These are phyloP conservation scores for Mycena alexandri DNA, from an alignment of 768 basidiomycete species.

Conservation along the genomic window DNA sequence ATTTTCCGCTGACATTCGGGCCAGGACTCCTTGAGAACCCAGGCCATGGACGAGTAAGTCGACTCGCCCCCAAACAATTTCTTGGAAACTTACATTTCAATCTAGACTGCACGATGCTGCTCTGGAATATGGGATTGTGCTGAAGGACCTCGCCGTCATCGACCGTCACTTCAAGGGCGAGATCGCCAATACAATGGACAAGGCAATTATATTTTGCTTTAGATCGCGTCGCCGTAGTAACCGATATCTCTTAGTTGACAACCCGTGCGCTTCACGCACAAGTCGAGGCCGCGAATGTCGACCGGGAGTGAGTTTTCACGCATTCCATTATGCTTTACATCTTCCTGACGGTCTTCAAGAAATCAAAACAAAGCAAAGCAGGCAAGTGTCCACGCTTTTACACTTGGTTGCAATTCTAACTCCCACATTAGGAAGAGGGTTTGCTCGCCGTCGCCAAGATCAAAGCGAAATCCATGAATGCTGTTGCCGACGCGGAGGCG, in stretches of 20 bases:
- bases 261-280: conserved; percentile 88
- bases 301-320: background rate
- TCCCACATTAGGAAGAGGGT: conserved; percentile 67
- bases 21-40: conserved; percentile 79
- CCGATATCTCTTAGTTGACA: conserved; percentile 31
- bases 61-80: no score
- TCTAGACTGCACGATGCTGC: conserved; percentile 77
- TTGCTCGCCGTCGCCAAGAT: conserved; percentile 81
- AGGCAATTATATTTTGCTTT: conserved; percentile 61
- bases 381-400: no score
- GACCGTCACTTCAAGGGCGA: conserved; percentile 91
- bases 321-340: no score
- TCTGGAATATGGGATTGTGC: conserved; percentile 84
- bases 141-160: conserved; percentile 90
- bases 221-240: conserved; percentile 15
- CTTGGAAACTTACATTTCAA: background rate
- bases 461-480: conserved; percentile 69
- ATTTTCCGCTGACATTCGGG: background rate
- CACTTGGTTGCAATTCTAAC: no score
- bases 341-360: no score
- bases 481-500: conserved; percentile 81
- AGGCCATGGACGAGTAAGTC: conserved; percentile 83
- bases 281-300: conserved; percentile 82
- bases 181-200: conserved; percentile 88
- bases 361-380: conserved; percentile 64